phyloP scores from a whole-genome alignment of 108 stramenopile genomes.

The Nitzschia sp. region DNA sequence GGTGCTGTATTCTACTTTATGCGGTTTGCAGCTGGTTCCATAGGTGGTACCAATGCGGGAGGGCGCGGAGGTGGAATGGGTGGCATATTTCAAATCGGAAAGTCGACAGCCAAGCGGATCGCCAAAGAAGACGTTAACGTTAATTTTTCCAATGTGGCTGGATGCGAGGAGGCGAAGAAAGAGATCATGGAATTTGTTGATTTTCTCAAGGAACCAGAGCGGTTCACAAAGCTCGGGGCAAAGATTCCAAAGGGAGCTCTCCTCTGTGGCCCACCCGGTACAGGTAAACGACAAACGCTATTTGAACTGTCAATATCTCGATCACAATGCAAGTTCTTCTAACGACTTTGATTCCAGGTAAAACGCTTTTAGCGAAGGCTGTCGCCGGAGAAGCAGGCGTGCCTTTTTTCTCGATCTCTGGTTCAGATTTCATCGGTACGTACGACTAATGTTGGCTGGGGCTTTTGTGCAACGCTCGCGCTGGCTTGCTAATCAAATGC shows the following conservation, averaged over 20 bases:
- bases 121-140: conserved; percentile 74
- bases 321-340: too few species aligned
- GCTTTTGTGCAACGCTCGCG: too few species aligned
- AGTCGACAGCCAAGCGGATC: conserved; percentile 72
- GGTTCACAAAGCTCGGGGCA: conserved; percentile 88
- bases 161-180: conserved; percentile 93
- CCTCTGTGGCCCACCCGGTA: conserved; percentile 91
- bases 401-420: conserved; percentile 91
- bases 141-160: conserved; percentile 91
- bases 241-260: conserved; percentile 95
- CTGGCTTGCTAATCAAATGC: too few species aligned
- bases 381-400: conserved; percentile 99
- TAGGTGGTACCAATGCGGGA: conserved; percentile 63
- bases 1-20: conserved; percentile 81
- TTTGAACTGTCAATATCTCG: too few species aligned
- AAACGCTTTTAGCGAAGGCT: conserved; percentile 96
- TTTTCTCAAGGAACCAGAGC: conserved; percentile 81
- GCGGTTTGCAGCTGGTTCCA: conserved; percentile 65
- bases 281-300: too few species aligned
- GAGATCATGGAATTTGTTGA: conserved; percentile 97
- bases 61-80: conserved; percentile 78
- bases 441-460: conserved; percentile 11
- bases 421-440: conserved; percentile 96
- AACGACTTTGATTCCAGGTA: too few species aligned
- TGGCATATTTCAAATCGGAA: conserved; percentile 81